These are phyloP conservation scores for Uromyces viciae-fabae DNA, from an alignment of 1,284 basidiomycete genomes.

Conservation along the genomic window DNA sequence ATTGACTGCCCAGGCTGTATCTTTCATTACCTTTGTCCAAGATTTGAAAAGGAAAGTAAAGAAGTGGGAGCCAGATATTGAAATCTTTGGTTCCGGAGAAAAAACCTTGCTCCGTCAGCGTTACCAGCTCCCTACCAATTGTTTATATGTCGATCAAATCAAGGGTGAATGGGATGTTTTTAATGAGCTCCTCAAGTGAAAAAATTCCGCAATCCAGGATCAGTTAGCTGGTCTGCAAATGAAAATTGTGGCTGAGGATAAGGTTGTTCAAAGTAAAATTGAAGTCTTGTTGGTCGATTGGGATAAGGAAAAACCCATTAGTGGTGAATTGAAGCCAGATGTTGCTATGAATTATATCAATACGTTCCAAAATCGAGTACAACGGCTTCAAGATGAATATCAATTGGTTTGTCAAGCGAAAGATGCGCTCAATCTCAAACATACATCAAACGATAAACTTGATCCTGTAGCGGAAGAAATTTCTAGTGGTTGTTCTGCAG, in stretches of 20 bases:
- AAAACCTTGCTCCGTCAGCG: constrained; percentile 94
- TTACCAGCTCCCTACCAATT: constrained; percentile 92
- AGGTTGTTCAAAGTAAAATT: constrained; percentile 90
- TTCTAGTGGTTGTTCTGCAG: too few relatives aligned
- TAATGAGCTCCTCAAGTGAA: constrained; percentile 93
- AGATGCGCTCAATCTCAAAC: constrained; percentile 89
- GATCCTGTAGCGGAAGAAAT: constrained; percentile 92
- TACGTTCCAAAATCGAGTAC: constrained; percentile 84
- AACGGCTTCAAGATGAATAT: constrained; percentile 86
- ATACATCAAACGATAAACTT: constrained; percentile 81
- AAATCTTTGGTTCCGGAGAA: constrained; percentile 85
- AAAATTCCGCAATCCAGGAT: constrained; percentile 97
- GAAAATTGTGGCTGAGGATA: constrained; percentile 98
- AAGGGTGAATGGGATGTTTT: constrained; percentile 97
- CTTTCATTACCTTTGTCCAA: constrained; percentile 98
- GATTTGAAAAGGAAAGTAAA: constrained; percentile 95
- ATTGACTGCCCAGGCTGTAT: constrained; percentile 89
- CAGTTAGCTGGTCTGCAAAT: constrained; percentile 95
- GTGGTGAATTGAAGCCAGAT: constrained; percentile 90
- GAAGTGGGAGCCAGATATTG: constrained; percentile 95
- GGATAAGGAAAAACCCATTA: constrained; percentile 91
- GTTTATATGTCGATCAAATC: constrained; percentile 97
- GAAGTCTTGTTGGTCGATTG: constrained; percentile 84
- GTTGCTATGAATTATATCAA: constrained; percentile 91
- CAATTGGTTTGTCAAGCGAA: constrained; percentile 91